Evolutionary conservation across 495 filamentous ascomycete species (phyloP).

Genomic region (Aspergillus sclerotiicarbonarius): DNA sequence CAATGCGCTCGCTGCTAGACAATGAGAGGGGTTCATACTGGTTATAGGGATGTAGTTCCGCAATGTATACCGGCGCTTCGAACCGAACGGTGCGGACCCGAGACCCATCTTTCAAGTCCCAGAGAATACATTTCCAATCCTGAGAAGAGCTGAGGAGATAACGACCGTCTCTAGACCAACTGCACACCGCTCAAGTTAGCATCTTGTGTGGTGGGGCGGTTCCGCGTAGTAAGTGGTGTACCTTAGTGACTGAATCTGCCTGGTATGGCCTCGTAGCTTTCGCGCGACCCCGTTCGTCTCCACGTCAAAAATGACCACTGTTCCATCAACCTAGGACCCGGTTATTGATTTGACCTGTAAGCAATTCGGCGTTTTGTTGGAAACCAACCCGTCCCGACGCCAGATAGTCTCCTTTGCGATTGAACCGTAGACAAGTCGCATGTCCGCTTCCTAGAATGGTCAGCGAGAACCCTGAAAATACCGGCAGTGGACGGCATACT

Average conservation of each 20-base stretch:
- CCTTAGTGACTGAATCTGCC: constrained; percentile 83
- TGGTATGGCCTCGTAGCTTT: constrained; percentile 86
- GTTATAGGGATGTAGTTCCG: constrained; percentile 88
- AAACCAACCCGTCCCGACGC: constrained; percentile 77
- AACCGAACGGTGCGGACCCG: constrained; percentile 74
- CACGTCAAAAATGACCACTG: constrained; percentile 91
- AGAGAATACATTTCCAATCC: constrained; percentile 92
- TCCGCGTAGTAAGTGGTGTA: constrained; percentile 15
- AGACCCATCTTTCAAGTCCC: constrained; percentile 80
- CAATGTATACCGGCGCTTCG: constrained; percentile 89
- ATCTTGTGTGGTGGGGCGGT: constrained; percentile 1
- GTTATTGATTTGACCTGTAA: constrained; percentile 8
- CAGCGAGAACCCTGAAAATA: constrained; percentile 2
- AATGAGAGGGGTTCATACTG: constrained; percentile 55
- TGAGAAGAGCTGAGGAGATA: constrained; percentile 94
- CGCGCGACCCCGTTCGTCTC: constrained; percentile 94
- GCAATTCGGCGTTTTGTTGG: neutral
- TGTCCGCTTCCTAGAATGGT: constrained; percentile 55
- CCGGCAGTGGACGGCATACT: constrained; percentile 46
- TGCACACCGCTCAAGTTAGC: constrained; percentile 34
- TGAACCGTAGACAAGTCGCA: constrained; percentile 79
- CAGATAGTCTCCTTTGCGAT: constrained; percentile 87
- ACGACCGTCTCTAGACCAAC: constrained; percentile 88
- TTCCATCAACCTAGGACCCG: constrained; percentile 68
- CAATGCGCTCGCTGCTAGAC: constrained; percentile 1